These are phyloP conservation scores for Yamadazyma akitaensis DNA, from an alignment of 805 yeast species.

Conservation along the genomic window DNA sequence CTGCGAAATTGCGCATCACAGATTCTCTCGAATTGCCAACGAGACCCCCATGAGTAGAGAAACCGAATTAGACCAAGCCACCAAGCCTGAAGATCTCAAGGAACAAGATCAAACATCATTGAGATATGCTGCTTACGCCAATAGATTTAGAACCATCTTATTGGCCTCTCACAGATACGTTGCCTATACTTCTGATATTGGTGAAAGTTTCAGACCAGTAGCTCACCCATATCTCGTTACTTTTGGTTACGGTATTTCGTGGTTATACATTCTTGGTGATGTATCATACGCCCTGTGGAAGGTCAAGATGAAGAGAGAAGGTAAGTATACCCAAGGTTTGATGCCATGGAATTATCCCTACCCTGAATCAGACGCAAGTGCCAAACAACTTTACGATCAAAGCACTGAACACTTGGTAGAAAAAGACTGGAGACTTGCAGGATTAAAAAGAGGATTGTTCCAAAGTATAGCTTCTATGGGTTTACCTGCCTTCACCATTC, in stretches of 20 bases:
- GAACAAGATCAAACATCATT: conserved; percentile 24
- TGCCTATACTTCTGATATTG: conserved; percentile 84
- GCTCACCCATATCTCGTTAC: conserved; percentile 67
- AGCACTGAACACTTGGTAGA: conserved; percentile 32
- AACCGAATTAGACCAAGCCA: neutral
- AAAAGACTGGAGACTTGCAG: conserved; percentile 65
- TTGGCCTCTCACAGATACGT: conserved; percentile 76
- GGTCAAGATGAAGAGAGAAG: conserved; percentile 62
- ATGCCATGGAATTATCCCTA: conserved; percentile 65
- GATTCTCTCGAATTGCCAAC: neutral
- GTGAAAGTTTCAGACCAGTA: conserved; percentile 82
- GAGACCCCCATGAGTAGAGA: neutral
- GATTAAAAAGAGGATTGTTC: conserved; percentile 70
- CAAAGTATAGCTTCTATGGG: conserved; percentile 85
- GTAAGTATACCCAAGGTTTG: conserved; percentile 55
- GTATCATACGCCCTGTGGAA: conserved; percentile 73
- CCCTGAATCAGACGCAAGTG: conserved; percentile 35
- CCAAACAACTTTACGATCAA: conserved; percentile 29
- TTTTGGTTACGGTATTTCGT: conserved; percentile 67
- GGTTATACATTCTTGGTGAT: conserved; percentile 75
- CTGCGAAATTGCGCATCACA: neutral
- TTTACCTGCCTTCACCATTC: conserved; percentile 82
- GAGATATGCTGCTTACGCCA: conserved; percentile 83
- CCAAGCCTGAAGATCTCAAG: conserved; percentile 1
- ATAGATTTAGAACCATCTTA: conserved; percentile 66